These are phyloP conservation scores for Phaeotremella fagi DNA, from an alignment of 768 basidiomycete species.

Conservation along the genomic window DNA sequence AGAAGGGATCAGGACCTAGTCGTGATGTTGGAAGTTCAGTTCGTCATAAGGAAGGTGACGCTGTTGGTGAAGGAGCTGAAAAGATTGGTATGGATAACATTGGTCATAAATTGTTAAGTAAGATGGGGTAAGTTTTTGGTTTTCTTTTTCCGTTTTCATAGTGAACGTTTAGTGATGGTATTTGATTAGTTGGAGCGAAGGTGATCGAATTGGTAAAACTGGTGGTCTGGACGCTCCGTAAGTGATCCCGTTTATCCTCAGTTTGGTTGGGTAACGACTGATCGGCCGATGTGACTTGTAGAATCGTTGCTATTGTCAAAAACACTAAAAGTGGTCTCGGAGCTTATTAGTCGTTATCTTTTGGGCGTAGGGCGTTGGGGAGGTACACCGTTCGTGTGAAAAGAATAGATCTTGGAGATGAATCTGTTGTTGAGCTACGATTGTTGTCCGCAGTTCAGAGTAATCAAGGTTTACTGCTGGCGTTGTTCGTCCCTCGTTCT, in stretches of 20 bases:
- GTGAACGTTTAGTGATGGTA: no score
- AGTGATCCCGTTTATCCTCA: constrained; percentile 11
- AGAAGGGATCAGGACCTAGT: constrained; percentile 26
- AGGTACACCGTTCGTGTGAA: no score
- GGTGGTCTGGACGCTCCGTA: constrained; percentile 66
- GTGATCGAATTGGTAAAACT: constrained; percentile 63
- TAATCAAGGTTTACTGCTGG: no score
- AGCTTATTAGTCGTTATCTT: constrained; percentile 48
- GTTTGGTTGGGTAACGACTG: not conserved
- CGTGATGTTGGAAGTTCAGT: constrained; percentile 46
- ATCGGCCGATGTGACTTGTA: constrained; percentile 12
- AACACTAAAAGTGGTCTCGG: constrained; percentile 79
- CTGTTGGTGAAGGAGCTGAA: constrained; percentile 77
- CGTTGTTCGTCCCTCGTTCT: no score
- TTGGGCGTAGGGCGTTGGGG: no score
- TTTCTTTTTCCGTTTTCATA: no score
- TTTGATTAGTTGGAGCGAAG: constrained; percentile 71
- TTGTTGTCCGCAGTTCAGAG: no score
- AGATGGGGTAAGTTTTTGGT: constrained; percentile 63
- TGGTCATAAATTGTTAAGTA: constrained; percentile 78
- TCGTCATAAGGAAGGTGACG: constrained; percentile 72
- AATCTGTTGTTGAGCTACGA: no score
- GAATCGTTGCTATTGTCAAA: constrained; percentile 75
- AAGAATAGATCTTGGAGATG: no score
- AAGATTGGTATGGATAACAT: constrained; percentile 74